phyloP scores from a whole-genome alignment of 768 basidiomycete genomes.

The Russula abietina region DNA sequence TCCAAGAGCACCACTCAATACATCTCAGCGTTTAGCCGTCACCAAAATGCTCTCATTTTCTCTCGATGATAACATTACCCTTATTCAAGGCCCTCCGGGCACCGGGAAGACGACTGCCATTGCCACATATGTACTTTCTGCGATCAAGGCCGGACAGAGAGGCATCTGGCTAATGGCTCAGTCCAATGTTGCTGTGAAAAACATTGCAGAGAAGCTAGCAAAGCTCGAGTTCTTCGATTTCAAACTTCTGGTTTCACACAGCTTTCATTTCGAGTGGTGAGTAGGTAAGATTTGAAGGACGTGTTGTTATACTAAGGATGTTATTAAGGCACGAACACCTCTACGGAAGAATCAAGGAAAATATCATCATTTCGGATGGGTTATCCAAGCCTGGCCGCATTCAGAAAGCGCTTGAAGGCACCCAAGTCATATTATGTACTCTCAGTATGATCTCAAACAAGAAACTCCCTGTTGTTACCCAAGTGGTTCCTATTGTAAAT shows the following conservation, averaged over 20 bases:
- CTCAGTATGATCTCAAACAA: conserved; percentile 63
- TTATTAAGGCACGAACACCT: conserved; percentile 71
- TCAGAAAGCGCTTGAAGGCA: conserved; percentile 34
- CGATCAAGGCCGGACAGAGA: conserved; percentile 25
- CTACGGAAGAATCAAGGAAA: conserved; percentile 43
- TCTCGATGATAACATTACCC: conserved; percentile 33
- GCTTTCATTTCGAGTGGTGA: conserved; percentile 64
- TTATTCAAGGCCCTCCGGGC: conserved; percentile 34
- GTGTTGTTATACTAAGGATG: conserved; percentile 3
- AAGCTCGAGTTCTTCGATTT: conserved; percentile 48
- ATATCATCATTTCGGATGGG: conserved; percentile 49
- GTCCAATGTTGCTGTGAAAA: conserved; percentile 84
- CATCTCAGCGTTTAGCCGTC: conserved; percentile 37
- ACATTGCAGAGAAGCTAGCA: conserved; percentile 78
- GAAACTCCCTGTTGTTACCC: conserved; percentile 24
- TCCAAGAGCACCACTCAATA: conserved; percentile 33
- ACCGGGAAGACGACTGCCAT: conserved; percentile 33
- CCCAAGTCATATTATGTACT: conserved; percentile 67
- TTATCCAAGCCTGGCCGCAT: conserved; percentile 27
- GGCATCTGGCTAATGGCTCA: conserved; percentile 79
- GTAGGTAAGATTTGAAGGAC: conserved; percentile 26
- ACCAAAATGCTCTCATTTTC: conserved; percentile 35
- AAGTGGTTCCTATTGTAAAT: conserved; percentile 29
- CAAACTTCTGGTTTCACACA: conserved; percentile 64
- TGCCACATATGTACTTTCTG: conserved; percentile 31